Percentiles rank a stretch among this genome's conserved stretches.
Conservation (phyloP, 257 asterid genomes). For the Eustoma russellianum region DNA sequence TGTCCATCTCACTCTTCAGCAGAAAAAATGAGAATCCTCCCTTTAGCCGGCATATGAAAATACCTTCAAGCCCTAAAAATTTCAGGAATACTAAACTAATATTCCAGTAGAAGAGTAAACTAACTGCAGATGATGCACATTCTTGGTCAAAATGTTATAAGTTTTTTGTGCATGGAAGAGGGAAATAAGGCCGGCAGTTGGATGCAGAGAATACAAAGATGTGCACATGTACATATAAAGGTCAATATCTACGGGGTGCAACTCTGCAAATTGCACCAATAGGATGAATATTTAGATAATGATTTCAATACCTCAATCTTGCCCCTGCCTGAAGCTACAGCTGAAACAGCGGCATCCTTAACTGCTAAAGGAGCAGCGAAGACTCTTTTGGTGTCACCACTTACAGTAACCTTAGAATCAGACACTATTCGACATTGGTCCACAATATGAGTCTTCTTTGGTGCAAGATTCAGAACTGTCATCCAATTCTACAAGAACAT, state of each 20-base stretch:
- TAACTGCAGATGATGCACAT: too few relatives aligned
- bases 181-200: too few relatives aligned
- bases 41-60: not conserved
- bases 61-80: too few relatives aligned
- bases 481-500: slow-evolving; percentile 59
- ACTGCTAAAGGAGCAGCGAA: slow-evolving; percentile 95
- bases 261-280: too few relatives aligned
- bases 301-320: slow-evolving; percentile 61
- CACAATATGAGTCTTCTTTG: slow-evolving; percentile 37
- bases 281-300: slow-evolving; percentile 1
- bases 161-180: too few relatives aligned
- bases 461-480: slow-evolving; percentile 65
- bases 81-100: too few relatives aligned
- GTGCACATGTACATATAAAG: too few relatives aligned
- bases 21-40: not conserved
- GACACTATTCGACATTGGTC: slow-evolving; percentile 30
- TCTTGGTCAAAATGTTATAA: too few relatives aligned
- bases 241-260: too few relatives aligned
- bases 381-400: slow-evolving; percentile 60
- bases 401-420: slow-evolving; percentile 15
- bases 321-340: slow-evolving; percentile 46
- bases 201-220: too few relatives aligned
- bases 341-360: slow-evolving; percentile 49
- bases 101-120: too few relatives aligned
- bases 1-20: not conserved